phyloP scores from a whole-genome alignment of 805 yeast species.

The Debaryomyces maramus region DNA sequence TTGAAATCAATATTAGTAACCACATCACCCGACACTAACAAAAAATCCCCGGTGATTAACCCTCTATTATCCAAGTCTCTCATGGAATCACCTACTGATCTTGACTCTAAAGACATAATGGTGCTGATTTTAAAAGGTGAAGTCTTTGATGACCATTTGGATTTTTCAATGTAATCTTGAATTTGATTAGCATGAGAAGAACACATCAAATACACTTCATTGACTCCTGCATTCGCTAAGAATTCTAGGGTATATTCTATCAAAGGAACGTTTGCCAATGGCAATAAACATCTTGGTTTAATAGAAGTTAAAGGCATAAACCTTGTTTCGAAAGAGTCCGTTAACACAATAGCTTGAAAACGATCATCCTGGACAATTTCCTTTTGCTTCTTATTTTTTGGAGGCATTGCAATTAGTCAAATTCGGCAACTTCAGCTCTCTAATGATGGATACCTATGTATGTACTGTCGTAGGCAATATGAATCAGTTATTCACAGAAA shows the following conservation, averaged over 20 bases:
- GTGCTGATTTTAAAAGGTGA: slow-evolving; percentile 83
- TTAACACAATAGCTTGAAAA: slow-evolving; percentile 90
- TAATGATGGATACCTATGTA: no score
- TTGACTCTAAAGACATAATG: slow-evolving; percentile 78
- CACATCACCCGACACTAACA: slow-evolving; percentile 90
- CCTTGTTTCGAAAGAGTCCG: slow-evolving; percentile 89
- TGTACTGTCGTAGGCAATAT: no score
- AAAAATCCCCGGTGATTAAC: slow-evolving; percentile 83
- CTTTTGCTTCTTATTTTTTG: slow-evolving; percentile 51
- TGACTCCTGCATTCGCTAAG: slow-evolving; percentile 84
- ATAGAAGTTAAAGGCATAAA: slow-evolving; percentile 89
- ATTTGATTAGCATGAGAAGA: slow-evolving; percentile 89
- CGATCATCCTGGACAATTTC: slow-evolving; percentile 68
- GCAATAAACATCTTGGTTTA: slow-evolving; percentile 87
- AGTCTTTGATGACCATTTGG: slow-evolving; percentile 66
- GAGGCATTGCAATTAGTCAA: slow-evolving; percentile 35
- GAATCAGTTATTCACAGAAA: neutral
- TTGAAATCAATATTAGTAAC: slow-evolving; percentile 87
- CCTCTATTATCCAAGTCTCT: slow-evolving; percentile 92
- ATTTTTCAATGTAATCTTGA: slow-evolving; percentile 71
- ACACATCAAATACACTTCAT: slow-evolving; percentile 88
- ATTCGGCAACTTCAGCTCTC: no score
- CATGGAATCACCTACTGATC: slow-evolving; percentile 97
- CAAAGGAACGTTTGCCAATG: slow-evolving; percentile 89
- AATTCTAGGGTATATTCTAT: slow-evolving; percentile 94